Percentiles rank a stretch among this genome's conserved stretches.
These are phyloP conservation scores for Lipomyces starkeyi DNA, from an alignment of 805 yeast species.

Conservation along the genomic window DNA sequence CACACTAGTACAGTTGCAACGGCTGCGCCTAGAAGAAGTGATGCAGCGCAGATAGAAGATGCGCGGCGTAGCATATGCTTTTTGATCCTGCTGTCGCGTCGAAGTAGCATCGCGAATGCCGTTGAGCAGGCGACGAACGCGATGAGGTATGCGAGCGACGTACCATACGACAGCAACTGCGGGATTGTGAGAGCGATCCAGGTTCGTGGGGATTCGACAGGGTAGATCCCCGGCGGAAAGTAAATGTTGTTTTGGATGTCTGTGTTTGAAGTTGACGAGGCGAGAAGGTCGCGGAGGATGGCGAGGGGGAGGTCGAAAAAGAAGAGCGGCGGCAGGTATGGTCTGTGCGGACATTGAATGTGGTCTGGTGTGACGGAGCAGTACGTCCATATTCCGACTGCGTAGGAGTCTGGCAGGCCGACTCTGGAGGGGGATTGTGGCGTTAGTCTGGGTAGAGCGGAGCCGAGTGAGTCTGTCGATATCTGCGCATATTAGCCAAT, in stretches of 20 bases:
- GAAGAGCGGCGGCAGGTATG: conserved; percentile 22
- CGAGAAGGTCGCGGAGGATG: conserved; percentile 18
- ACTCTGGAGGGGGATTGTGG: conserved; percentile 25
- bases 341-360: conserved; percentile 19
- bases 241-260: conserved; percentile 30
- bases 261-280: conserved; percentile 4
- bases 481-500: conserved; percentile 12
- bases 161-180: conserved; percentile 15
- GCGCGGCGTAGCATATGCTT: conserved; percentile 14
- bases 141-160: conserved; percentile 17
- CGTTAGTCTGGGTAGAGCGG: conserved; percentile 26
- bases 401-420: conserved; percentile 34
- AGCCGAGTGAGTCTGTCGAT: conserved; percentile 27
- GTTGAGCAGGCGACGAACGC: conserved; percentile 19
- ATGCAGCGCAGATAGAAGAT: conserved; percentile 1
- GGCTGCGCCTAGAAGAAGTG: conserved; percentile 20
- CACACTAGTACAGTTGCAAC: background rate
- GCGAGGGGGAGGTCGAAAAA: conserved; percentile 24
- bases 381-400: conserved; percentile 34
- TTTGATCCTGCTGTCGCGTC: background rate
- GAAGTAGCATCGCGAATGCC: background rate
- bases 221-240: conserved; percentile 24
- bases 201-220: conserved; percentile 6
- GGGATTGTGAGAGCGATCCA: conserved; percentile 11
- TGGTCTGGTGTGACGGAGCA: conserved; percentile 10